A percentile compares a stretch with the other conserved stretches of the same genome.
phyloP scores from a whole-genome alignment of 1,284 basidiomycete genomes.

The Rugosomyces carneus region DNA sequence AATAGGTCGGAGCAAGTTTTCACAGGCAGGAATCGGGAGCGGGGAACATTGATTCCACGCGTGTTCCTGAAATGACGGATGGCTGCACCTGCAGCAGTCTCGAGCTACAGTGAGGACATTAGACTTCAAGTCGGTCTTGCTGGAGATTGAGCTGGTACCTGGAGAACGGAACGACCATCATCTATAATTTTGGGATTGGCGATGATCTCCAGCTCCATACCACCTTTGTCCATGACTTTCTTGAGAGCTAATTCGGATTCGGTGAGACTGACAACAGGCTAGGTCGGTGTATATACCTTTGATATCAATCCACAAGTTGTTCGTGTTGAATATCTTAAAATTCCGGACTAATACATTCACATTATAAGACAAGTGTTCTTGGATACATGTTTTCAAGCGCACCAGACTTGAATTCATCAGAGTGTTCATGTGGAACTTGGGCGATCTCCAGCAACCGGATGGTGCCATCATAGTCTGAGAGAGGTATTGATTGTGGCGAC shows the following conservation, averaged over 20 bases:
- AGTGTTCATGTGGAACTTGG: slow-evolving; percentile 94
- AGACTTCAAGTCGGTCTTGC: no score
- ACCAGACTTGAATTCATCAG: slow-evolving; percentile 96
- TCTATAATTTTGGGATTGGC: slow-evolving; percentile 91
- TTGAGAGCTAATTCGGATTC: slow-evolving; percentile 48
- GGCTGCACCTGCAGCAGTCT: slow-evolving; percentile 95
- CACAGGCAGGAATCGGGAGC: slow-evolving; percentile 95
- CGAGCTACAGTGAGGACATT: slow-evolving; percentile 56
- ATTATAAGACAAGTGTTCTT: slow-evolving; percentile 21
- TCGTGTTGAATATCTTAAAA: slow-evolving; percentile 96
- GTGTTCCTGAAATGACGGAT: slow-evolving; percentile 95
- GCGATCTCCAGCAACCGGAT: slow-evolving; percentile 95
- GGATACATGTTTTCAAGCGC: slow-evolving; percentile 7
- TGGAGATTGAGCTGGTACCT: no score
- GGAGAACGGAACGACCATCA: slow-evolving; percentile 44
- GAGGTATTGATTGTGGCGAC: not conserved
- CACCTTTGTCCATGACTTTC: slow-evolving; percentile 87
- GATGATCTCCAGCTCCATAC: slow-evolving; percentile 89
- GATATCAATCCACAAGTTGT: slow-evolving; percentile 97
- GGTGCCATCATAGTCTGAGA: slow-evolving; percentile 82
- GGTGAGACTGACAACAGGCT: slow-evolving; percentile 1
- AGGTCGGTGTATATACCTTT: slow-evolving; percentile 40
- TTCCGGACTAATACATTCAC: slow-evolving; percentile 53
- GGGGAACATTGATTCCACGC: slow-evolving; percentile 96
- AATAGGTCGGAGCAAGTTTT: slow-evolving; percentile 88